Conservation (phyloP, 2,329 filamentous ascomycete genomes). For the Neofusicoccum sp. region DNA sequence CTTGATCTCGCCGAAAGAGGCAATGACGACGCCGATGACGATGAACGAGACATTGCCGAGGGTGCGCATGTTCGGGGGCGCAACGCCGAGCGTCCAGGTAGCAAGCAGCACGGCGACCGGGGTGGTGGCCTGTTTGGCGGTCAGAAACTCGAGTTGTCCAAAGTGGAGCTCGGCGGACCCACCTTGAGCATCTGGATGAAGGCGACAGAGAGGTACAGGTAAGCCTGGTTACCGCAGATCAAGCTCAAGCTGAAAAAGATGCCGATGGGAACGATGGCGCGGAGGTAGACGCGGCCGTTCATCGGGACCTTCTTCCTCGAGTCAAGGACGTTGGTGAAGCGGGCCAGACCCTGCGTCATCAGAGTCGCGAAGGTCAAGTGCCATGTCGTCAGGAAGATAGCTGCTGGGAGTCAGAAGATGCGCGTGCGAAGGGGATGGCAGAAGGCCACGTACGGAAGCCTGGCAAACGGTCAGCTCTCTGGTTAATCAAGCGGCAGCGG, state of each 20-base stretch:
- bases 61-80: conserved; percentile 80
- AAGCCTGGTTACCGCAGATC: conserved; percentile 95
- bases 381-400: conserved; percentile 84
- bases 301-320: conserved; percentile 96
- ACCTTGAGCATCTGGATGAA: conserved; percentile 99
- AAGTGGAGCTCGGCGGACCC: conserved; percentile 25
- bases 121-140: conserved; percentile 72
- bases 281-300: conserved; percentile 90
- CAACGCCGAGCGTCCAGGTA: conserved; percentile 84
- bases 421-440: not conserved
- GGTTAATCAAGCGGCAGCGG: not conserved
- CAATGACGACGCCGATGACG: conserved; percentile 91
- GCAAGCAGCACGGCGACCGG: conserved; percentile 90
- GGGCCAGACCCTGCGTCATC: conserved; percentile 91
- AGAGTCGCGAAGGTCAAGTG: conserved; percentile 90
- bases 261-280: conserved; percentile 92
- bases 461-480: conserved; percentile 36
- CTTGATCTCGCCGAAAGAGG: conserved; percentile 92
- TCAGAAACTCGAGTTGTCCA: conserved; percentile 19
- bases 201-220: conserved; percentile 90
- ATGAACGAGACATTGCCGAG: conserved; percentile 94
- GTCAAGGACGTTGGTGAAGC: conserved; percentile 87
- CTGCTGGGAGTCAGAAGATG: conserved; percentile 53
- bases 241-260: conserved; percentile 94
- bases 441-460: conserved; percentile 49